phyloP scores from a whole-genome alignment of 2,329 filamentous ascomycete genomes.

The Aspergillus arachidicola region DNA sequence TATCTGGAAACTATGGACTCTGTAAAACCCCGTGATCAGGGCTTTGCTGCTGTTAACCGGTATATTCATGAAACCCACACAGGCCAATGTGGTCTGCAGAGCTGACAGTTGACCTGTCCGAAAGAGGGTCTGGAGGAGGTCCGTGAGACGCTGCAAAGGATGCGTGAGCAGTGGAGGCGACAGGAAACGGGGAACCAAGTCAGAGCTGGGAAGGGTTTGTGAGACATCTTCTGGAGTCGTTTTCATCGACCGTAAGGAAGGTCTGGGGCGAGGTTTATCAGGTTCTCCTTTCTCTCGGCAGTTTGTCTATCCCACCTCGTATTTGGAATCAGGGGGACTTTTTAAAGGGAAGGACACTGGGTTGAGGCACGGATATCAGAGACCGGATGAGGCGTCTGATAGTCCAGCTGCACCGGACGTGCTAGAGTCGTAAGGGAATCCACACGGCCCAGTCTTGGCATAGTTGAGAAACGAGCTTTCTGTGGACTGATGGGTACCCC shows the following conservation, averaged over 20 bases:
- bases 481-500: conserved; percentile 4
- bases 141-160: background rate
- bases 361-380: background rate
- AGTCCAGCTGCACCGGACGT: background rate
- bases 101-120: conserved; percentile 6
- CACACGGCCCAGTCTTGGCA: conserved; percentile 4
- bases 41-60: background rate
- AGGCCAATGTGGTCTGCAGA: background rate
- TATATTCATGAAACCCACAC: background rate
- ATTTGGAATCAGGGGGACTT: background rate
- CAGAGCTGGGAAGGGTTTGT: conserved; percentile 9
- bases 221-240: background rate
- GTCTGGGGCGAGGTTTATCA: background rate
- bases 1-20: background rate
- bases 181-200: conserved; percentile 12
- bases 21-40: background rate
- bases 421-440: background rate
- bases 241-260: background rate
- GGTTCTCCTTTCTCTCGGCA: background rate
- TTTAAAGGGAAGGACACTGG: background rate
- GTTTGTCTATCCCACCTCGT: background rate
- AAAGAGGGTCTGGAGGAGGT: background rate
- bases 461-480: background rate
- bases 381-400: background rate
- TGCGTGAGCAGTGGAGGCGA: conserved; percentile 8